Conservation (phyloP, 2,329 filamentous ascomycete genomes). For the Cercospora sp. region DNA sequence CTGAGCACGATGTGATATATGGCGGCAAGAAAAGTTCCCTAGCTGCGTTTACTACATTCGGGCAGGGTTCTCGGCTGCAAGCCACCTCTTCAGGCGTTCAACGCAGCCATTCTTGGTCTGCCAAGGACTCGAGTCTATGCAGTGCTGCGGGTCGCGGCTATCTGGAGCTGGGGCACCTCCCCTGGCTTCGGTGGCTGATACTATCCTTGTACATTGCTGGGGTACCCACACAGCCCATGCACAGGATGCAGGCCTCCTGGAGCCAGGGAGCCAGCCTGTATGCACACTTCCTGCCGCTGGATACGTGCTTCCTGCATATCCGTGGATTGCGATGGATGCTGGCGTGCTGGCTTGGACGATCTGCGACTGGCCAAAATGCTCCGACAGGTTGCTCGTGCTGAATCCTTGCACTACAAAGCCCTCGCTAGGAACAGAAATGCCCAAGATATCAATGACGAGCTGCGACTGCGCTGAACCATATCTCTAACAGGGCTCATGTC, state of each 20-base stretch:
- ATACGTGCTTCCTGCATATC: slow-evolving; percentile 12
- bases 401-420: slow-evolving; percentile 21
- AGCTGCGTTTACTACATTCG: slow-evolving; percentile 13
- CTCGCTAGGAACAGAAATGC: slow-evolving; percentile 25
- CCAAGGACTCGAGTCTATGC: slow-evolving; percentile 9
- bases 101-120: slow-evolving; percentile 11
- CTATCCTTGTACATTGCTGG: slow-evolving; percentile 13
- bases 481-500: slow-evolving; percentile 25
- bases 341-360: slow-evolving; percentile 16
- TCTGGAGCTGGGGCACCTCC: slow-evolving; percentile 5
- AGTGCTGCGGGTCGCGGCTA: slow-evolving; percentile 10
- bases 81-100: slow-evolving; percentile 14
- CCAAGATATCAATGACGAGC: slow-evolving; percentile 32
- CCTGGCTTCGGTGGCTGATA: slow-evolving; percentile 15
- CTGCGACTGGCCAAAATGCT: slow-evolving; percentile 20
- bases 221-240: slow-evolving; percentile 9
- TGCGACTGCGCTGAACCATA: slow-evolving; percentile 13
- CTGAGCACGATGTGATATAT: background rate
- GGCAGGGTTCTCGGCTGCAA: slow-evolving; percentile 10
- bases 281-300: slow-evolving; percentile 8
- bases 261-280: slow-evolving; percentile 1
- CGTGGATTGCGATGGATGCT: slow-evolving; percentile 12
- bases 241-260: slow-evolving; percentile 8
- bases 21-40: background rate
- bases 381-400: slow-evolving; percentile 19